Percentiles rank a stretch among this genome's conserved stretches.
Conservation (phyloP, 2,329 filamentous ascomycete species). For the Periconia sp. region DNA sequence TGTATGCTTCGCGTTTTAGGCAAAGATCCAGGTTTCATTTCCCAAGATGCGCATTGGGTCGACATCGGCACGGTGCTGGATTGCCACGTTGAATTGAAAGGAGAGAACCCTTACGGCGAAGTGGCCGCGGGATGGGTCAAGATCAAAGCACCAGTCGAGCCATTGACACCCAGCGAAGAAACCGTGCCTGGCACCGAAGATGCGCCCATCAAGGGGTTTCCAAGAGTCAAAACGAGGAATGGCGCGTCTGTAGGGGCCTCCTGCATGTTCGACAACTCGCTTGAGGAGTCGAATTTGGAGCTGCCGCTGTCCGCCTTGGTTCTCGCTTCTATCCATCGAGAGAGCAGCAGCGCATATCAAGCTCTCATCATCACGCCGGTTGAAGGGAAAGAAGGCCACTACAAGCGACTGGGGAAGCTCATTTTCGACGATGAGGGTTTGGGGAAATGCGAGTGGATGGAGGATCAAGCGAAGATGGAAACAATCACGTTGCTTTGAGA, state of each 20-base stretch:
- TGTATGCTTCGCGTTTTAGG: too few relatives aligned
- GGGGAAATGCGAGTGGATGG: constrained; percentile 9
- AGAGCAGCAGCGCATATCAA: constrained; percentile 2
- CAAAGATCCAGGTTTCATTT: background rate
- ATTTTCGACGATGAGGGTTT: constrained; percentile 4
- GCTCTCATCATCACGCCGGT: constrained; percentile 12
- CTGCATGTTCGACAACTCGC: constrained; percentile 9
- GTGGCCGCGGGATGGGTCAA: constrained; percentile 6
- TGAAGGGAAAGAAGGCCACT: constrained; percentile 3
- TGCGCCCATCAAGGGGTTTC: constrained; percentile 3
- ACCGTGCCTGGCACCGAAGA: constrained; percentile 6
- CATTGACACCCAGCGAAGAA: constrained; percentile 5
- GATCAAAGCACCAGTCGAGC: constrained; percentile 8
- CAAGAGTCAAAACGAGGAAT: constrained; percentile 8
- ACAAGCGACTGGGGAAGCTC: constrained; percentile 12
- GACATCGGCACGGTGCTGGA: constrained; percentile 7
- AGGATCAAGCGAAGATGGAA: background rate
- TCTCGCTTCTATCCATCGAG: background rate
- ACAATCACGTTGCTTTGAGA: constrained; percentile 9
- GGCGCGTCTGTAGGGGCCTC: constrained; percentile 1
- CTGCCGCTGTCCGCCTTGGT: constrained; percentile 6
- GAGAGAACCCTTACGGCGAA: constrained; percentile 12
- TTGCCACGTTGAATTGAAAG: constrained; percentile 7
- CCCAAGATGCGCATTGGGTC: background rate
- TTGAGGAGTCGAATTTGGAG: constrained; percentile 2